Conservation (phyloP, 2,329 filamentous ascomycete genomes). For the Alternaria atra region DNA sequence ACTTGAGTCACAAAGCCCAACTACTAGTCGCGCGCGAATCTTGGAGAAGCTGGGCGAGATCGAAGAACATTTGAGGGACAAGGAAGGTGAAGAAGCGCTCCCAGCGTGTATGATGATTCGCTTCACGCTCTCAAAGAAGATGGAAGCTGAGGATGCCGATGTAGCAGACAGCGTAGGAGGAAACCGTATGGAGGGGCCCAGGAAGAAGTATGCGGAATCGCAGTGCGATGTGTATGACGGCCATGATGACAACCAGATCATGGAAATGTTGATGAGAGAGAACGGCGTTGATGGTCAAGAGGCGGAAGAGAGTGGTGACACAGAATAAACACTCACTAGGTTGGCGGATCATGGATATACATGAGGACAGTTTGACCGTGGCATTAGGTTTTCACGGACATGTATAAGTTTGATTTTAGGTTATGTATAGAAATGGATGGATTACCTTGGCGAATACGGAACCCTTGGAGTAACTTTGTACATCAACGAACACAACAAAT, state of each 20-base stretch:
- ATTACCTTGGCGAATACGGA: neutral
- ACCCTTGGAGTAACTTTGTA: neutral
- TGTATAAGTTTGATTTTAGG: neutral
- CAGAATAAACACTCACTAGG: neutral
- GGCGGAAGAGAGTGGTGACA: neutral
- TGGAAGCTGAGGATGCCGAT: neutral
- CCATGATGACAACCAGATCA: constrained; percentile 12
- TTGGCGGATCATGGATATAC: no score
- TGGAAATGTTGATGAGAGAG: constrained; percentile 23
- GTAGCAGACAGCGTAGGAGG: neutral
- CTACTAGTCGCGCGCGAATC: neutral
- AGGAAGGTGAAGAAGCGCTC: constrained; percentile 22
- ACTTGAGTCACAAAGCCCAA: neutral
- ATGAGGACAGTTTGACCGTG: neutral
- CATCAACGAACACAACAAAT: neutral
- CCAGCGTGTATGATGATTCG: constrained; percentile 32
- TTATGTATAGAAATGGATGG: neutral
- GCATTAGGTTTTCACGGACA: neutral
- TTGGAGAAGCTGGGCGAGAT: constrained; percentile 30
- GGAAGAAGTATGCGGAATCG: neutral
- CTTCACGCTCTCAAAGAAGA: constrained; percentile 3
- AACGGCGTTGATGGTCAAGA: neutral
- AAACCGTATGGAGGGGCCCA: constrained; percentile 8
- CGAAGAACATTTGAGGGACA: constrained; percentile 24
- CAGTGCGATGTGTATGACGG: constrained; percentile 4